Base-by-base conservation (phyloP, 306 rosid genomes). In the Arachis hypogaea region DNA sequence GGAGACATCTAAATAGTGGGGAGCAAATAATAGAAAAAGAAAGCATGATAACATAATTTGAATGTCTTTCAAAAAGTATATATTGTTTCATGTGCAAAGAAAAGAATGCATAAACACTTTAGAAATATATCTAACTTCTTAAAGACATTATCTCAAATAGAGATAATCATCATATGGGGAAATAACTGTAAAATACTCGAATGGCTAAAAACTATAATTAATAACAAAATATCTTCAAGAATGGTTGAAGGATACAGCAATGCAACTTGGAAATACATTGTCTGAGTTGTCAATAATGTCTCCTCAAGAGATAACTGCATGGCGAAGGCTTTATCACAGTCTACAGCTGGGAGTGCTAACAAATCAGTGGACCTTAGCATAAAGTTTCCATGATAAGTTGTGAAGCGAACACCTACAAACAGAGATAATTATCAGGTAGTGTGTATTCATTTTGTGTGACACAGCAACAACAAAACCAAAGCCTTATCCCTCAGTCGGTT, bases 281-380 rank as follows among this genome's bases (percentile, higher is more conserved):
- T 92, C 86, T 82, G 98, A 75, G 92, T 95, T 40, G 98, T 88
- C 75, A 95, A 72, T 79, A 95, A 80, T 52, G 99, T 85, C 81
- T 95, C 99, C 75, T 95, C 99, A 60, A 91, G 97, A 80, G 92
- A 87, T 66, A 92, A 65, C 88, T 95, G 99, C 92, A 90, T 86
- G 55, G 99, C 98, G 47, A 90, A 95, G 51, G 99, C 97, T 88
- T 95, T 95, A 83, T 95, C 99, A 87, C 96, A 88, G 83, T 95
- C 99, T 46, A 95, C 99, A 71, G 99, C 96, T 62, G 99, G 99
- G 83, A 95, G 98, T 57, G 99, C 96, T 78, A 95, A 78, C 75
- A 95, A 84, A 86, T 95, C 98, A 5, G 99, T 95, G 75, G 96
- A 90, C 82, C 99, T 84, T 68, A 95, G 92, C 99, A 95, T 95